Evolutionary conservation across 2,329 filamentous ascomycete species (phyloP).

Genomic region (Leptographium wingfieldii): DNA sequence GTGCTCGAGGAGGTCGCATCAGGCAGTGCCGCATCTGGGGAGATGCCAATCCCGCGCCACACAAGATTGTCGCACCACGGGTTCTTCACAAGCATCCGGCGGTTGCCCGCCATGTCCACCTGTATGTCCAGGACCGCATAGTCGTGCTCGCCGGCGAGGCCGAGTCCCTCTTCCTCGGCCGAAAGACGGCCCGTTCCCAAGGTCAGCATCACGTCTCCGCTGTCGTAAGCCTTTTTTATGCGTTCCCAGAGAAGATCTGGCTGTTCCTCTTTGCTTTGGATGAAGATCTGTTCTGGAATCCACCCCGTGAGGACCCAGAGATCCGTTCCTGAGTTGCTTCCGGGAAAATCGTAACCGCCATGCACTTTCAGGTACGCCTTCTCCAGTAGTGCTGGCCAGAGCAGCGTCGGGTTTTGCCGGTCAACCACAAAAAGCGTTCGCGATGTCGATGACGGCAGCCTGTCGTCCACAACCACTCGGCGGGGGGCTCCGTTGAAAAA

Average conservation of each 20-base stretch:
- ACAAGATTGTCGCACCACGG: constrained; percentile 79
- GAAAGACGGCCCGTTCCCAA: constrained; percentile 80
- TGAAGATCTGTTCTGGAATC: constrained; percentile 91
- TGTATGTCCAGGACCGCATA: constrained; percentile 80
- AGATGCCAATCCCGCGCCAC: constrained; percentile 46
- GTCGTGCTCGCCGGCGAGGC: constrained; percentile 81
- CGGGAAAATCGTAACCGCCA: constrained; percentile 94
- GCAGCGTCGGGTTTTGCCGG: constrained; percentile 61
- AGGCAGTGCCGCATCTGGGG: not conserved
- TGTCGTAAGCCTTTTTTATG: constrained; percentile 59
- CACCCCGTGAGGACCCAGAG: constrained; percentile 86
- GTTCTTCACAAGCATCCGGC: constrained; percentile 78
- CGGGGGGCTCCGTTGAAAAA: constrained; percentile 93
- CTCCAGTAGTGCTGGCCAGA: constrained; percentile 89
- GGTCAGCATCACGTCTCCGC: constrained; percentile 75
- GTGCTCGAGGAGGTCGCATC: constrained; percentile 8
- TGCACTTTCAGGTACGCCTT: constrained; percentile 94
- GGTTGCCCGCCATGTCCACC: constrained; percentile 41
- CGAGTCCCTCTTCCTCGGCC: constrained; percentile 63
- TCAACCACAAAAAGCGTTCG: constrained; percentile 81
- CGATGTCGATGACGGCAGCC: constrained; percentile 60
- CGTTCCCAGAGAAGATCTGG: constrained; percentile 66
- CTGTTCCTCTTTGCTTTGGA: constrained; percentile 67
- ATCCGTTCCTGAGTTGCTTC: constrained; percentile 93
- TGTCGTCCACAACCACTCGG: constrained; percentile 78